A percentile compares a stretch with the other conserved stretches of the same genome.
These are phyloP conservation scores for Opeltia flavorubescens DNA, from an alignment of 495 filamentous ascomycete species.

Conservation along the genomic window DNA sequence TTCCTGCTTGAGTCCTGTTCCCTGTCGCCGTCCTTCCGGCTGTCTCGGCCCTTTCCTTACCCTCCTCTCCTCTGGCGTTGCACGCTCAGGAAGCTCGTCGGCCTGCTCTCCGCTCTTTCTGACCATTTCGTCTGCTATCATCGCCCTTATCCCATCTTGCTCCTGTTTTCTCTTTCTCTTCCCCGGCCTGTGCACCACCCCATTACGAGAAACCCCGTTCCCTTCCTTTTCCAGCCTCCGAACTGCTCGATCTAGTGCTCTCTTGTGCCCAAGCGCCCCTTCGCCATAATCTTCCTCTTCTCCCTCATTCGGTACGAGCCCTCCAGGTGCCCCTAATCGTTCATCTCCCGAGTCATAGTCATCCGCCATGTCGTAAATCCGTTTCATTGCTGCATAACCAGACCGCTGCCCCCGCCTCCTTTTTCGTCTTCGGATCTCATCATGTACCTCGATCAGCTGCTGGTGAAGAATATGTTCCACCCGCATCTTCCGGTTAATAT, in stretches of 20 bases:
- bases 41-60: not conserved
- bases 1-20: constrained; percentile 27
- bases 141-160: constrained; percentile 16
- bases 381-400: constrained; percentile 52
- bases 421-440: constrained; percentile 42
- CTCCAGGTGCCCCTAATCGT: constrained; percentile 44
- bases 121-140: constrained; percentile 13
- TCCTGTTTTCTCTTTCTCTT: constrained; percentile 16
- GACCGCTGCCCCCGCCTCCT: constrained; percentile 32
- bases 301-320: constrained; percentile 49
- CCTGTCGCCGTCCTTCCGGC: constrained; percentile 7
- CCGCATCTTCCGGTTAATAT: constrained; percentile 73
- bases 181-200: constrained; percentile 20
- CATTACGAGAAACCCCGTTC: constrained; percentile 4
- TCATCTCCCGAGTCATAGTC: constrained; percentile 77
- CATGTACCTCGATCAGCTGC: constrained; percentile 49
- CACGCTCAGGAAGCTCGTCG: not conserved
- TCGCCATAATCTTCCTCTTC: constrained; percentile 70
- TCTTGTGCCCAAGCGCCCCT: constrained; percentile 55
- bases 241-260: constrained; percentile 51
- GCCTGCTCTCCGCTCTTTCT: not conserved
- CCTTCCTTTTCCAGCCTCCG: constrained; percentile 48
- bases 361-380: constrained; percentile 51
- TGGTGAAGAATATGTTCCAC: constrained; percentile 77
- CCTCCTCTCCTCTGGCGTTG: not conserved